Conservation (phyloP, 139 green algal species). For the Limnomonas spitsbergensis region DNA sequence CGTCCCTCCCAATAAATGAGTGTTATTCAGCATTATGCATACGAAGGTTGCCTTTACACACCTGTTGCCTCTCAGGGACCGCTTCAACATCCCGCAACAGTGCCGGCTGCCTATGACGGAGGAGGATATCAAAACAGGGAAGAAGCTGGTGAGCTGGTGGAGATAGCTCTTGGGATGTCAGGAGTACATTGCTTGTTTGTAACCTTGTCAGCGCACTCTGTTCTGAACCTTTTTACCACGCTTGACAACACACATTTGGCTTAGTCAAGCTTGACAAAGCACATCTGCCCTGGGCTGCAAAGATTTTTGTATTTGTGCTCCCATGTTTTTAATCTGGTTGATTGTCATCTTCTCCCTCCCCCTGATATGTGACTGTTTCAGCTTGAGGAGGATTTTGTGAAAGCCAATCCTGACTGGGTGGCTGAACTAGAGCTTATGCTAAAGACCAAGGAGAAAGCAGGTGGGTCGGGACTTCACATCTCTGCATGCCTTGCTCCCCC, state of each 20-base stretch:
- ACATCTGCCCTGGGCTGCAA: too few relatives aligned
- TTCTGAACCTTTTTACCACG: not conserved
- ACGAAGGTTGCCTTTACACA: not conserved
- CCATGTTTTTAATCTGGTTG: too few relatives aligned
- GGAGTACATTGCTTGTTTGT: not conserved
- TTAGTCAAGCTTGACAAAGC: too few relatives aligned
- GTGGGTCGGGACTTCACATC: not conserved
- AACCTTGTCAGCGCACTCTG: not conserved
- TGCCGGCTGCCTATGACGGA: constrained; percentile 93
- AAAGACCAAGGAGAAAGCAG: constrained; percentile 17
- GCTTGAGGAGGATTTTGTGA: constrained; percentile 95
- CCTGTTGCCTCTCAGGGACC: not conserved
- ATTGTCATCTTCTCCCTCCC: too few relatives aligned
- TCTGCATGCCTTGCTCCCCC: too few relatives aligned
- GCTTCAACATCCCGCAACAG: constrained; percentile 38
- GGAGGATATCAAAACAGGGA: constrained; percentile 82
- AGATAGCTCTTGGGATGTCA: not conserved
- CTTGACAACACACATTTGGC: too few relatives aligned
- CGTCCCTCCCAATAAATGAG: too few relatives aligned
- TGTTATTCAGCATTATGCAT: too few relatives aligned
- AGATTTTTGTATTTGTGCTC: too few relatives aligned
- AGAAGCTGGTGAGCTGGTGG: constrained; percentile 40
- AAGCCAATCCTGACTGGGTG: constrained; percentile 88
- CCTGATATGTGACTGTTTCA: too few relatives aligned
- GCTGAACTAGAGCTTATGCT: constrained; percentile 93